A percentile compares a stretch with the other conserved stretches of the same genome.
phyloP scores from a whole-genome alignment of 257 asterid species.

The Fraxinus americana region DNA sequence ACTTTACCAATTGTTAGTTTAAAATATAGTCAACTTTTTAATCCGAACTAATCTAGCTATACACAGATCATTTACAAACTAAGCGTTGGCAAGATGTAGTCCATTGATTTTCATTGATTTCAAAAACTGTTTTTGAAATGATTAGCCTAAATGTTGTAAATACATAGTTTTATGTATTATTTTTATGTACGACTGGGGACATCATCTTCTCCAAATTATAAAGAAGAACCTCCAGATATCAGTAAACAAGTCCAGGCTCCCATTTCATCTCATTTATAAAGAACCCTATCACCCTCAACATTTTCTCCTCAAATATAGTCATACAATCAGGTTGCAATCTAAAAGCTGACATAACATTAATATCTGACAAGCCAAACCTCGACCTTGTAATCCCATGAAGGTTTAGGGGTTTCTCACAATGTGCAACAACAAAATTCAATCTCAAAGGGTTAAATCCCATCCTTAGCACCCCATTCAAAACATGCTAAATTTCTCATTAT shows the following conservation, averaged over 20 bases:
- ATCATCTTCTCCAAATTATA: background rate
- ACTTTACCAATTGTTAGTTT: too few relatives aligned
- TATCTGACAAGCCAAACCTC: background rate
- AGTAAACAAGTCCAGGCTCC: background rate
- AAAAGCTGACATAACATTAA: background rate
- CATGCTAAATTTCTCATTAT: background rate
- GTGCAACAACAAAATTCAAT: background rate
- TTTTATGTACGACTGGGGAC: conserved; percentile 1
- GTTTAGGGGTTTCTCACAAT: background rate
- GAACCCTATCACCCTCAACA: conserved; percentile 6
- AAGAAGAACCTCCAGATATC: background rate
- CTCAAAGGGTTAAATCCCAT: background rate
- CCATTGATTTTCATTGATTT: too few relatives aligned
- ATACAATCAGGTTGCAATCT: background rate
- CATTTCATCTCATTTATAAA: conserved; percentile 10
- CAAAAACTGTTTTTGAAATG: too few relatives aligned
- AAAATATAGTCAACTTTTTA: too few relatives aligned
- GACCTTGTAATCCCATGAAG: background rate
- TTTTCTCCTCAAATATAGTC: background rate
- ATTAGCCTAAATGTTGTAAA: too few relatives aligned
- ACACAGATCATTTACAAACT: too few relatives aligned
- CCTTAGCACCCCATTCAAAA: background rate
- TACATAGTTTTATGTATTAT: background rate
- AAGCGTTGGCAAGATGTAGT: too few relatives aligned
- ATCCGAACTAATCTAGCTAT: too few relatives aligned